Evolutionary conservation across 2,329 filamentous ascomycete genomes (phyloP).

Genomic region (Colletotrichum lentis): DNA sequence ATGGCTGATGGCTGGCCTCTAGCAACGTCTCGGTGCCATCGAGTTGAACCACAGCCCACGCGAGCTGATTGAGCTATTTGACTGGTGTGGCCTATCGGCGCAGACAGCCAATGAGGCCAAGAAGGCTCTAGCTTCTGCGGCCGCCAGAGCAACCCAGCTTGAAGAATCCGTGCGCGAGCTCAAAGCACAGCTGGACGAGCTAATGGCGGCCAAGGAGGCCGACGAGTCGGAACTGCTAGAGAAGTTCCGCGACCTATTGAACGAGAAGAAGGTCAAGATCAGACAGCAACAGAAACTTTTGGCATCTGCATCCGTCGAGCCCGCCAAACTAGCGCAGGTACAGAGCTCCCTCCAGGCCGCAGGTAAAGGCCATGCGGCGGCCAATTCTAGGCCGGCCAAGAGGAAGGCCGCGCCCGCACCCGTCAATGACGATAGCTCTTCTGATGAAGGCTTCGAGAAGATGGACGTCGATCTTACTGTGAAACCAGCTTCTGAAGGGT

Average conservation of each 20-base stretch:
- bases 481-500: slow-evolving; percentile 40
- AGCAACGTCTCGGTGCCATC: slow-evolving; percentile 76
- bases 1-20: slow-evolving; percentile 31
- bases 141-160: slow-evolving; percentile 55
- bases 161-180: slow-evolving; percentile 67
- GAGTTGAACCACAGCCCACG: slow-evolving; percentile 63
- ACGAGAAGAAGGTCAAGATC: slow-evolving; percentile 83
- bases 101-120: slow-evolving; percentile 57
- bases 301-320: slow-evolving; percentile 54
- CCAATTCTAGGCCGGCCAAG: slow-evolving; percentile 57
- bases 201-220: slow-evolving; percentile 70
- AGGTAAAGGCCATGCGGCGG: slow-evolving; percentile 42
- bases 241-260: slow-evolving; percentile 75
- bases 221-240: slow-evolving; percentile 72
- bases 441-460: slow-evolving; percentile 57
- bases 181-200: slow-evolving; percentile 69
- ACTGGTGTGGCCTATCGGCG: slow-evolving; percentile 72
- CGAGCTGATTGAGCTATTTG: slow-evolving; percentile 70
- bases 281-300: slow-evolving; percentile 74
- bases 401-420: slow-evolving; percentile 55
- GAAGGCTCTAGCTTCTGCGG: slow-evolving; percentile 53
- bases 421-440: slow-evolving; percentile 50
- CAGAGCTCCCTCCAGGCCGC: slow-evolving; percentile 41
- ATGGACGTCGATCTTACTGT: slow-evolving; percentile 59
- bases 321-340: slow-evolving; percentile 39